Evolutionary conservation across 495 filamentous ascomycete genomes (phyloP).

Genomic region (Saxophila tyrrhenica): DNA sequence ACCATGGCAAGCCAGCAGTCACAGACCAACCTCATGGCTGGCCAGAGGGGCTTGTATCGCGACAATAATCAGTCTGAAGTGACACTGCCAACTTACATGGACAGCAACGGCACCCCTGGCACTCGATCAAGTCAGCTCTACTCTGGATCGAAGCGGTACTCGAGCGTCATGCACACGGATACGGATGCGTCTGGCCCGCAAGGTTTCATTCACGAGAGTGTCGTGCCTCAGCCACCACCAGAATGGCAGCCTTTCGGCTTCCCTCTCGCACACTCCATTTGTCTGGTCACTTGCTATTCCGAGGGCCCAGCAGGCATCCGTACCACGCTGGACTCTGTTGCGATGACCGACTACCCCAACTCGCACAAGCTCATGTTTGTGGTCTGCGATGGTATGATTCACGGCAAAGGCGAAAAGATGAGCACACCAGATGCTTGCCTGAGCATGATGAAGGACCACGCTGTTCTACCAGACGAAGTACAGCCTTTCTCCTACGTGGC

Average conservation of each 20-base stretch:
- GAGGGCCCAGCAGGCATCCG: conserved; percentile 88
- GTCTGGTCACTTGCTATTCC: conserved; percentile 93
- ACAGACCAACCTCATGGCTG: conserved; percentile 46
- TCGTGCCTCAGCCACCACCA: conserved; percentile 93
- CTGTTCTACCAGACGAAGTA: conserved; percentile 66
- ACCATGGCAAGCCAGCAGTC: conserved; percentile 95
- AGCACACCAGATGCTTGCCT: conserved; percentile 86
- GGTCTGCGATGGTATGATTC: conserved; percentile 96
- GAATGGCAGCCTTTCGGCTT: conserved; percentile 96
- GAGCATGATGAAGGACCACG: conserved; percentile 88
- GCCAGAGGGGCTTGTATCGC: not conserved
- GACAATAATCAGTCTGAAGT: conserved; percentile 53
- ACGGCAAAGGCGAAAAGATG: conserved; percentile 78
- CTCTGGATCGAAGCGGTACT: conserved; percentile 26
- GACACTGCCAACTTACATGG: conserved; percentile 40
- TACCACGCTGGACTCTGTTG: conserved; percentile 90
- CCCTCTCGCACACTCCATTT: conserved; percentile 85
- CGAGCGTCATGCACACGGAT: conserved; percentile 44
- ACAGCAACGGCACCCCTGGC: conserved; percentile 6
- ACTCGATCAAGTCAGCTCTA: conserved; percentile 40
- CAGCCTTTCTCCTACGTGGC: conserved; percentile 90
- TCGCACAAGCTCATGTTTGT: conserved; percentile 95
- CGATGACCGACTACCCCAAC: conserved; percentile 96
- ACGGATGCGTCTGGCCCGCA: conserved; percentile 69
- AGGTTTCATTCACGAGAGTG: conserved; percentile 88